These are phyloP conservation scores for Paraphoma sp. DNA, from an alignment of 2,329 filamentous ascomycete genomes.

Conservation along the genomic window DNA sequence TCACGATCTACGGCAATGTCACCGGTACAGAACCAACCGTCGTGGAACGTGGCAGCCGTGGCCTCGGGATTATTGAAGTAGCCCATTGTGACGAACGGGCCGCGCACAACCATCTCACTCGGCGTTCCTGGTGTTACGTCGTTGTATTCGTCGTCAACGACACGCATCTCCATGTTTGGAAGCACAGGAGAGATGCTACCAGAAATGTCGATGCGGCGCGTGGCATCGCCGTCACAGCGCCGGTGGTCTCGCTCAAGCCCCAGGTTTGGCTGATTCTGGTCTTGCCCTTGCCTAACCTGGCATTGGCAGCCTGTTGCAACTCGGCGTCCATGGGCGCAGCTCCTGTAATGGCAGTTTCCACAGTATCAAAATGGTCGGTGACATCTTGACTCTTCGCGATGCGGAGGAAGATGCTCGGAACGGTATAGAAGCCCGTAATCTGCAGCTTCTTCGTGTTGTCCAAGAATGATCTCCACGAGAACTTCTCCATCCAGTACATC, in stretches of 20 bases:
- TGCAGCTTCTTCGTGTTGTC: slow-evolving; percentile 55
- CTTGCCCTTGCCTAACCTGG: slow-evolving; percentile 52
- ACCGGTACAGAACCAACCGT: slow-evolving; percentile 86
- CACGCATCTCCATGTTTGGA: slow-evolving; percentile 12
- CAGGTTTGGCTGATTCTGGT: slow-evolving; percentile 58
- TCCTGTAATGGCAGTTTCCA: slow-evolving; percentile 57
- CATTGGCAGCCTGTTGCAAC: slow-evolving; percentile 57
- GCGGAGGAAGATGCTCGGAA: slow-evolving; percentile 64
- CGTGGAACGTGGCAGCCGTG: slow-evolving; percentile 70
- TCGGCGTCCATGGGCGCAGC: slow-evolving; percentile 63
- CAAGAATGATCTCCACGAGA: slow-evolving; percentile 62
- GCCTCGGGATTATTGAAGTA: slow-evolving; percentile 70
- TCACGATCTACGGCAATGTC: slow-evolving; percentile 77
- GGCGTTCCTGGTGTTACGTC: slow-evolving; percentile 66
- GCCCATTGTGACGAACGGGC: slow-evolving; percentile 77
- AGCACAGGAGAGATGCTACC: neutral
- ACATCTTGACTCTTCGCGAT: slow-evolving; percentile 63
- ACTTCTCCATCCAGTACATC: slow-evolving; percentile 67
- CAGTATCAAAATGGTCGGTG: slow-evolving; percentile 59
- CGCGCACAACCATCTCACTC: slow-evolving; percentile 68
- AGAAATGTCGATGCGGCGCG: neutral
- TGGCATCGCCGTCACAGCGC: neutral
- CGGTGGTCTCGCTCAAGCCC: slow-evolving; percentile 62
- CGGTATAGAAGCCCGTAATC: slow-evolving; percentile 63
- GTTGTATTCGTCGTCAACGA: slow-evolving; percentile 14